A percentile compares a stretch with the other conserved stretches of the same genome.
Conservation (phyloP, 164 flowering plant species). For the Warburgia ugandensis region DNA sequence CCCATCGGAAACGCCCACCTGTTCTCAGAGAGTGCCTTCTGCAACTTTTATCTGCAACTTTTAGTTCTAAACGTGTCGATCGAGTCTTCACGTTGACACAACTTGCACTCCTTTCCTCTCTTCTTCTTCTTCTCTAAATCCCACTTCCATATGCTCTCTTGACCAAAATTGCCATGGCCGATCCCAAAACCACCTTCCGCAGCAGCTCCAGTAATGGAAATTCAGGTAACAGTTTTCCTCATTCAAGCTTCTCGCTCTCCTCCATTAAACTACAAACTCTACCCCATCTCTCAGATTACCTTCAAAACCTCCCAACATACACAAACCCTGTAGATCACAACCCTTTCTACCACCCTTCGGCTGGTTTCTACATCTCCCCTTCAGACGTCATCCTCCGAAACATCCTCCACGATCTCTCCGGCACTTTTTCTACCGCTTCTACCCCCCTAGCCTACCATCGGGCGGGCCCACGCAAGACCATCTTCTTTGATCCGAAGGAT, state of each 20-base stretch:
- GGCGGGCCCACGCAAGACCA: constrained; percentile 63
- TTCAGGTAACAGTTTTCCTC: too few species aligned
- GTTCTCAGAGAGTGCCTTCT: too few species aligned
- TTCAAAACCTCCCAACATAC: constrained; percentile 28
- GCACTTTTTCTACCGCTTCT: background rate
- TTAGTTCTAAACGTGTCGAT: too few species aligned
- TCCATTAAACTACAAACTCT: constrained; percentile 23
- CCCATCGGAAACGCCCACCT: too few species aligned
- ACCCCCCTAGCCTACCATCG: constrained; percentile 43
- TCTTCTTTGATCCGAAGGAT: constrained; percentile 35
- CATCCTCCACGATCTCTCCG: constrained; percentile 20
- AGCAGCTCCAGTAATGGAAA: constrained; percentile 5
- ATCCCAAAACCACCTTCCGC: background rate
- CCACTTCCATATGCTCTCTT: too few species aligned
- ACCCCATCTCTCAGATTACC: constrained; percentile 45
- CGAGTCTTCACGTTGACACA: too few species aligned
- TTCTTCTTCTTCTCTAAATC: too few species aligned
- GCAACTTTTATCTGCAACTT: too few species aligned
- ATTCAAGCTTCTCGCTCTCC: constrained; percentile 5
- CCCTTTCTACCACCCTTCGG: constrained; percentile 45
- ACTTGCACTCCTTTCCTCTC: too few species aligned
- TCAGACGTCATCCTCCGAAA: constrained; percentile 21
- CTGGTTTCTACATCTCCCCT: constrained; percentile 22
- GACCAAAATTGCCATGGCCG: background rate
- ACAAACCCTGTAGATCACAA: constrained; percentile 45